Evolutionary conservation across 2,329 filamentous ascomycete species (phyloP), one percentile per base, ranked within the genome.

Genomic region (Elsinoe ampelina): DNA sequence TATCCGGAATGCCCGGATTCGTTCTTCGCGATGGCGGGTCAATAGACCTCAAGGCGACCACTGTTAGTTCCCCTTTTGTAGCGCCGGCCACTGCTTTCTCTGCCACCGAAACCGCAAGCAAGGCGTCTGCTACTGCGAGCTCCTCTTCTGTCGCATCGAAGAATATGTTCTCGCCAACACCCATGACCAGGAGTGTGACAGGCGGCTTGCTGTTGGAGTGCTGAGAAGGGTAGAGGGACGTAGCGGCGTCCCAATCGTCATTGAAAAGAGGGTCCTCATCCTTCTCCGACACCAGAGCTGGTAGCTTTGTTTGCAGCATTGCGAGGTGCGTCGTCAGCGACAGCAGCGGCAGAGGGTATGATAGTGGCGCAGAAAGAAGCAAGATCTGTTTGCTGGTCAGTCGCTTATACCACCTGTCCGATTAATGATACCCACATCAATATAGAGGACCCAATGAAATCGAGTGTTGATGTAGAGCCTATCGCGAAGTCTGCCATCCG

Each of bases 181-280:
- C 83, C 70, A 95, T 86, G 57, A 97, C 89, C 10, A 98, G 84
- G 17, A 98, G 80, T 2, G 92, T 96, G 57, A 98, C 81, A 0
- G 93, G 90, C 3, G 93, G 93, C 50, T 85, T 81, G 19, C 34
- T 51, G 42, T 36, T 20, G 20, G 58, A 43, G 22, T 57, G 57
- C 22, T 62, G 55, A 35, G 78, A 79, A 1, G 84, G 80, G 73
- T 95, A 98, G 30, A 98, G 75, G 58, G 83, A 84, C 15, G 82
- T 79, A 1, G 90, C 84, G 13, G 86, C 87, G 61, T 87, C 89
- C 93, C 93, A 98, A 74, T 98, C 93, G 73, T 98, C 93, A 74
- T 96, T 87, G 72, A 98, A 98, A 68, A 96, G 84, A 11, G 93
- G 93, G 65, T 98, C 93, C 74, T 98, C 93, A 72, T 97, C 92